phyloP scores from a whole-genome alignment of 108 stramenopile genomes.

The Nitzschia sp. region DNA sequence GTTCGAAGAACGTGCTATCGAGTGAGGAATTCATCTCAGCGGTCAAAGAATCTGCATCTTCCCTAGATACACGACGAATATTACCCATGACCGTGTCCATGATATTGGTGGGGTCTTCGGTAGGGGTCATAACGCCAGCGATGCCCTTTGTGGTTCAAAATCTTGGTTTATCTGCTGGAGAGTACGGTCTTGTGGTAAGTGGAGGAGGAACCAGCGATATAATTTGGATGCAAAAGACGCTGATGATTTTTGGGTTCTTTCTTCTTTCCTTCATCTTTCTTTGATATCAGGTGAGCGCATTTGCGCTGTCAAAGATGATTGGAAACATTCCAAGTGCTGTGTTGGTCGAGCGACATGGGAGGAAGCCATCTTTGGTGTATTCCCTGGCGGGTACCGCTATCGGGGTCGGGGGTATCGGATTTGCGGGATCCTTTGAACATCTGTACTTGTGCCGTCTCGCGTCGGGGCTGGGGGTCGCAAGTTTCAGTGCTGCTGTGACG shows the following conservation, averaged over 20 bases:
- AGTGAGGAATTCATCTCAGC: constrained; percentile 36
- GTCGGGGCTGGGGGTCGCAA: constrained; percentile 81
- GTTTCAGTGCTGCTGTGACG: constrained; percentile 70
- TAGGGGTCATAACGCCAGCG: constrained; percentile 77
- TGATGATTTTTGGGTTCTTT: too few relatives aligned
- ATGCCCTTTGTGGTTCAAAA: constrained; percentile 84
- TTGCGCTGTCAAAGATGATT: constrained; percentile 82
- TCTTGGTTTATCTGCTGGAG: constrained; percentile 63
- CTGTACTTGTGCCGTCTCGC: constrained; percentile 73
- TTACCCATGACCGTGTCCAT: constrained; percentile 78
- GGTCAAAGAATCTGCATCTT: constrained; percentile 34
- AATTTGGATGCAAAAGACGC: too few relatives aligned
- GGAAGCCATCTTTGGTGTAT: constrained; percentile 85
- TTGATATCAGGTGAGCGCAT: too few relatives aligned
- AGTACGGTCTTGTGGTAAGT: constrained; percentile 86
- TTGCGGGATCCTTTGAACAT: constrained; percentile 64
- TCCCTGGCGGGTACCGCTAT: constrained; percentile 63
- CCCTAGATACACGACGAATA: constrained; percentile 58
- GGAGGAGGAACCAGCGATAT: too few relatives aligned
- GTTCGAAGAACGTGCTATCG: constrained; percentile 13
- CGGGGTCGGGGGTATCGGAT: constrained; percentile 86
- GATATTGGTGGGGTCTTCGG: constrained; percentile 80
- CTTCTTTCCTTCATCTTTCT: too few relatives aligned
- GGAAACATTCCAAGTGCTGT: constrained; percentile 90
- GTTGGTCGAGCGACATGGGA: constrained; percentile 82